These are phyloP conservation scores for Ceratocystis cacaofunesta DNA, from an alignment of 2,329 filamentous ascomycete species.

Conservation along the genomic window DNA sequence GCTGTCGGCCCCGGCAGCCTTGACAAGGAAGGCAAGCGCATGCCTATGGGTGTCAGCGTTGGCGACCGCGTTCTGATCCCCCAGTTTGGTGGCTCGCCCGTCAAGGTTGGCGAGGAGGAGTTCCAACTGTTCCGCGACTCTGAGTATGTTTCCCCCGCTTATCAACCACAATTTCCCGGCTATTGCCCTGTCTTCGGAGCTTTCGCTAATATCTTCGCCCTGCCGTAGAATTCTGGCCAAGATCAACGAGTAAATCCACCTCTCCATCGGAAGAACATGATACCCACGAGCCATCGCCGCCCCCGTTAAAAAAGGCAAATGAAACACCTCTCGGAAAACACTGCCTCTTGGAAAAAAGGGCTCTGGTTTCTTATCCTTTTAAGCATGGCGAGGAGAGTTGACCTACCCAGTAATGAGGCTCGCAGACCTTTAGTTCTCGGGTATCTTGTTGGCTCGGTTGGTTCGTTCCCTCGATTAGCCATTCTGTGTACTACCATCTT, in stretches of 20 bases:
- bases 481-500: slow-evolving; percentile 9
- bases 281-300: slow-evolving; percentile 10
- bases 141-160: slow-evolving; percentile 56
- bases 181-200: not conserved
- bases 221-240: slow-evolving; percentile 74
- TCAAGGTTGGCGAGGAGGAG: slow-evolving; percentile 97
- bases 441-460: slow-evolving; percentile 7
- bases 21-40: slow-evolving; percentile 77
- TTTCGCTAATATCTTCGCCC: not conserved
- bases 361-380: slow-evolving; percentile 19
- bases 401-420: not conserved
- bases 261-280: slow-evolving; percentile 6
- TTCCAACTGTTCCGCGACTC: slow-evolving; percentile 91
- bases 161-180: not conserved
- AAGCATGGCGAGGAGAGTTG: not conserved
- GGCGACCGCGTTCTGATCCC: slow-evolving; percentile 95
- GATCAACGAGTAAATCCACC: slow-evolving; percentile 68
- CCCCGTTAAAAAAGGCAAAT: not conserved
- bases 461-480: not conserved
- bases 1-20: slow-evolving; percentile 82
- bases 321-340: not conserved
- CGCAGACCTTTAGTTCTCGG: slow-evolving; percentile 3
- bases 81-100: slow-evolving; percentile 84
- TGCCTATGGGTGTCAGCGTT: slow-evolving; percentile 64
- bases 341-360: not conserved